phyloP scores from a whole-genome alignment of 2,329 filamentous ascomycete genomes.

The Neonectria hederae region DNA sequence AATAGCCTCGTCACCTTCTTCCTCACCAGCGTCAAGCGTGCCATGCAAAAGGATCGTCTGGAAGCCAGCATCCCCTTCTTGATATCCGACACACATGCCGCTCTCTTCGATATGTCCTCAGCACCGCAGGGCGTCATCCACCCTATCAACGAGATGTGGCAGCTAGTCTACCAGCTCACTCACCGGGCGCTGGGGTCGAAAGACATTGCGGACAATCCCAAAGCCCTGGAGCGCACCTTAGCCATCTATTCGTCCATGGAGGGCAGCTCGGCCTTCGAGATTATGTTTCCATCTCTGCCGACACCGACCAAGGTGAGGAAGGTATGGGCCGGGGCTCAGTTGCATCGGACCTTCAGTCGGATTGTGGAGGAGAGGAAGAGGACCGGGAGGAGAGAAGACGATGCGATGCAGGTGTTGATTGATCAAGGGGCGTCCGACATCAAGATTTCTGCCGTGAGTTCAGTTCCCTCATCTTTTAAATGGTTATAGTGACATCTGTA shows the following conservation, averaged over 20 bases:
- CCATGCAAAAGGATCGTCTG: constrained; percentile 52
- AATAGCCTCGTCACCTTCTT: constrained; percentile 35
- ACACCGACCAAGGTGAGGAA: constrained; percentile 54
- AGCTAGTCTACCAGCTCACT: constrained; percentile 64
- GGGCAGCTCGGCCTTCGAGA: constrained; percentile 50
- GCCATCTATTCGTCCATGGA: constrained; percentile 59
- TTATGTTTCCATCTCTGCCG: constrained; percentile 65
- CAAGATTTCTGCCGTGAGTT: constrained; percentile 53
- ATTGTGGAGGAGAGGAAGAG: constrained; percentile 57
- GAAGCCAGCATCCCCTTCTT: constrained; percentile 52
- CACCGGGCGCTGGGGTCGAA: constrained; percentile 63
- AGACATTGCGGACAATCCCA: constrained; percentile 61
- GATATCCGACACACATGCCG: constrained; percentile 50
- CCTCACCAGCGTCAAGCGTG: constrained; percentile 42
- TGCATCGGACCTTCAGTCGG: constrained; percentile 59
- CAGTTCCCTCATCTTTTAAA: not conserved
- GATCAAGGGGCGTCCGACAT: constrained; percentile 58
- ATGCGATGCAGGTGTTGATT: constrained; percentile 63
- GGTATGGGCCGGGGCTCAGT: constrained; percentile 54
- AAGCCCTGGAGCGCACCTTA: constrained; percentile 54
- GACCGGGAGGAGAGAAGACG: constrained; percentile 54
- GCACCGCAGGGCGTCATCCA: constrained; percentile 47
- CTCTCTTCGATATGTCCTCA: constrained; percentile 5
- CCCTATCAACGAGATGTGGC: constrained; percentile 64
- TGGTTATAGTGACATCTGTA: constrained; percentile 27